phyloP scores from a whole-genome alignment of 768 basidiomycete species.

The Calocera cornea region DNA sequence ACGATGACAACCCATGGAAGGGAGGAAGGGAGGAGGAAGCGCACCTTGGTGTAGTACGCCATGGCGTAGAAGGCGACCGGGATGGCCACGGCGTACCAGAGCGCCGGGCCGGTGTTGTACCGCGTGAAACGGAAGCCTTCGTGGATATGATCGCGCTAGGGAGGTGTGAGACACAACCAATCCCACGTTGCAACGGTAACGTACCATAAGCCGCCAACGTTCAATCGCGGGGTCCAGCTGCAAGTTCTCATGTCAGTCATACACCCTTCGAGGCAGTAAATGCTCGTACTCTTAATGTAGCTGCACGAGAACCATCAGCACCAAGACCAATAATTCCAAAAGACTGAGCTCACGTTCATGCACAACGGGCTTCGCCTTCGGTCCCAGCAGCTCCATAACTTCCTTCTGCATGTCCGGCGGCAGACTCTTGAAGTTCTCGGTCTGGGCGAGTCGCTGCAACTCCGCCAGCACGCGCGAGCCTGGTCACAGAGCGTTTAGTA shows the following conservation, averaged over 20 bases:
- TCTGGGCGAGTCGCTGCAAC: no score
- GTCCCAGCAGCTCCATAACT: no score
- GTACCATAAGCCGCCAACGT: constrained; percentile 49
- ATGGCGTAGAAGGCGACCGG: constrained; percentile 32
- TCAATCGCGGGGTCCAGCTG: constrained; percentile 44
- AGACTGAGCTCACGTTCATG: neutral
- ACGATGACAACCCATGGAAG: neutral
- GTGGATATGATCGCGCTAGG: constrained; percentile 73
- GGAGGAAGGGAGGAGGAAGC: constrained; percentile 5
- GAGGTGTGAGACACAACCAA: neutral
- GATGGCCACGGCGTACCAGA: constrained; percentile 50
- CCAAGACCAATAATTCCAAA: neutral
- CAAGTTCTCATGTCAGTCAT: constrained; percentile 22
- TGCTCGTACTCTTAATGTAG: constrained; percentile 38
- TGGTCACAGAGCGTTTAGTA: no score
- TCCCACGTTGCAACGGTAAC: constrained; percentile 7
- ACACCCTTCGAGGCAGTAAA: constrained; percentile 6
- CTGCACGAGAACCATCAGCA: neutral
- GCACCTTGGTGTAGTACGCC: constrained; percentile 20
- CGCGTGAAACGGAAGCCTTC: constrained; percentile 69
- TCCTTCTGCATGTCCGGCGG: no score
- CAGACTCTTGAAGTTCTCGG: no score
- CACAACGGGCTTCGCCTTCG: neutral
- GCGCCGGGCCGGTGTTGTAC: constrained; percentile 44
- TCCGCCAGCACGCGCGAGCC: no score